Evolutionary conservation across 1,284 basidiomycete species (phyloP).

Genomic region (Pseudozyma tsukubaensis): DNA sequence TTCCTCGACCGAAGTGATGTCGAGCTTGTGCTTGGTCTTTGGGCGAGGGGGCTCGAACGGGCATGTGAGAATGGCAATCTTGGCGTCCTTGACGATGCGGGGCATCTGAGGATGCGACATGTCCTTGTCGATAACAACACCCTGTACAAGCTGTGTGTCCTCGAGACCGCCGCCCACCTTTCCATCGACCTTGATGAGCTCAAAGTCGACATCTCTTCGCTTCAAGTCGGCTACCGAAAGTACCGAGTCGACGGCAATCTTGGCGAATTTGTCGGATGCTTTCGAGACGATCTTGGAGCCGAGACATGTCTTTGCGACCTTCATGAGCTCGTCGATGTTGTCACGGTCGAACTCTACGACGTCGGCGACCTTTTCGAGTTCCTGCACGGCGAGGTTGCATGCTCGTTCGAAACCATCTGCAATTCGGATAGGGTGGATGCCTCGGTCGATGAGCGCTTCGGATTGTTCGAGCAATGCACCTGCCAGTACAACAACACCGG

Average conservation of each 20-base stretch:
- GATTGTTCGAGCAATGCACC: slow-evolving; percentile 92
- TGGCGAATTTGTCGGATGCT: slow-evolving; percentile 91
- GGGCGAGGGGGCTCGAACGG: slow-evolving; percentile 98
- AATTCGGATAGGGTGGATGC: slow-evolving; percentile 97
- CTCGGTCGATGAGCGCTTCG: slow-evolving; percentile 87
- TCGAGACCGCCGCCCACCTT: slow-evolving; percentile 97
- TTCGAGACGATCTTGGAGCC: slow-evolving; percentile 99
- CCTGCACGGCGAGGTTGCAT: slow-evolving; percentile 86
- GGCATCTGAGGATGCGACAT: slow-evolving; percentile 99
- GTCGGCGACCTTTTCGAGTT: slow-evolving; percentile 94
- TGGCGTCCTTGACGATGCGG: slow-evolving; percentile 84
- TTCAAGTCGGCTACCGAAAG: slow-evolving; percentile 93
- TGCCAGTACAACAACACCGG: slow-evolving; percentile 97
- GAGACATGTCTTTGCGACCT: slow-evolving; percentile 93
- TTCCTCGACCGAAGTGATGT: slow-evolving; percentile 97
- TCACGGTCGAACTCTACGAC: slow-evolving; percentile 83
- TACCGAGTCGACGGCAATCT: slow-evolving; percentile 97
- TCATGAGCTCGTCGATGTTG: slow-evolving; percentile 79
- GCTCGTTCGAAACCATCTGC: slow-evolving; percentile 98
- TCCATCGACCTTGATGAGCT: slow-evolving; percentile 98
- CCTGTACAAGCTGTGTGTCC: slow-evolving; percentile 91
- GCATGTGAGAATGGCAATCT: slow-evolving; percentile 95
- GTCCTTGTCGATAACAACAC: slow-evolving; percentile 98
- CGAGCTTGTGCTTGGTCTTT: slow-evolving; percentile 99
- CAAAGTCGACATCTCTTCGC: slow-evolving; percentile 94